Conservation (phyloP, 1,284 basidiomycete species). For the Rhodotorula sp. region DNA sequence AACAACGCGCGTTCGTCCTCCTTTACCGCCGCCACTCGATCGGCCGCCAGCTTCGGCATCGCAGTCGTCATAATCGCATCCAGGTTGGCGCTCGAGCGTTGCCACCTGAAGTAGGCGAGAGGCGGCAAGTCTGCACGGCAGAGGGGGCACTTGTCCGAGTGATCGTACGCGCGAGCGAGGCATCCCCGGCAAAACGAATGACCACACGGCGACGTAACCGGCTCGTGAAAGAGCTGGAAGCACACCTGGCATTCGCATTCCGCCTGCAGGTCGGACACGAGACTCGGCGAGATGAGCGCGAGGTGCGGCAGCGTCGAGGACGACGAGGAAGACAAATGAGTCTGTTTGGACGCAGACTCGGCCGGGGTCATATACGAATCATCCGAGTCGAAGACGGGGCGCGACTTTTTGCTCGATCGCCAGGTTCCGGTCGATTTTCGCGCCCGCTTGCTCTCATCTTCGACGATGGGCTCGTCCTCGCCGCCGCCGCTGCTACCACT, state of each 20-base stretch:
- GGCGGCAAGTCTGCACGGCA: slow-evolving; percentile 59
- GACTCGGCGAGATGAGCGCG: slow-evolving; percentile 14
- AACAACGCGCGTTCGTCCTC: slow-evolving; percentile 29
- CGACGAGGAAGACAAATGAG: not conserved
- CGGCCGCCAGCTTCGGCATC: slow-evolving; percentile 40
- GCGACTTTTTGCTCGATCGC: slow-evolving; percentile 15
- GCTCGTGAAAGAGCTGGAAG: slow-evolving; percentile 75
- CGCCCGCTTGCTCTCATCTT: slow-evolving; percentile 30
- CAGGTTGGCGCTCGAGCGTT: slow-evolving; percentile 37
- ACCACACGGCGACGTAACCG: slow-evolving; percentile 88
- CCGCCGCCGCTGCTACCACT: slow-evolving; percentile 34
- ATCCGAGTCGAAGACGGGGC: not conserved
- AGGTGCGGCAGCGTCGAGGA: not conserved
- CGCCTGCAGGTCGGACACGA: slow-evolving; percentile 58
- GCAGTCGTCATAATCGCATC: slow-evolving; percentile 33
- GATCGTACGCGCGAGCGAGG: slow-evolving; percentile 83
- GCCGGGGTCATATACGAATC: not conserved
- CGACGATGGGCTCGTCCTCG: slow-evolving; percentile 16
- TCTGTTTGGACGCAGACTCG: not conserved
- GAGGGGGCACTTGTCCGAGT: slow-evolving; percentile 75
- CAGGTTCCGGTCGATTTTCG: slow-evolving; percentile 13
- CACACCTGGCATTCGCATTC: slow-evolving; percentile 90
- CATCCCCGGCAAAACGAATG: slow-evolving; percentile 91
- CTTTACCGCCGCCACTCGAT: slow-evolving; percentile 27
- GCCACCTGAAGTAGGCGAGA: slow-evolving; percentile 35